Evolutionary conservation across 371 early-diverging fungal genomes (phyloP), one percentile per base, ranked within the genome.

Genomic region (Caulochytrium protostelioides): DNA sequence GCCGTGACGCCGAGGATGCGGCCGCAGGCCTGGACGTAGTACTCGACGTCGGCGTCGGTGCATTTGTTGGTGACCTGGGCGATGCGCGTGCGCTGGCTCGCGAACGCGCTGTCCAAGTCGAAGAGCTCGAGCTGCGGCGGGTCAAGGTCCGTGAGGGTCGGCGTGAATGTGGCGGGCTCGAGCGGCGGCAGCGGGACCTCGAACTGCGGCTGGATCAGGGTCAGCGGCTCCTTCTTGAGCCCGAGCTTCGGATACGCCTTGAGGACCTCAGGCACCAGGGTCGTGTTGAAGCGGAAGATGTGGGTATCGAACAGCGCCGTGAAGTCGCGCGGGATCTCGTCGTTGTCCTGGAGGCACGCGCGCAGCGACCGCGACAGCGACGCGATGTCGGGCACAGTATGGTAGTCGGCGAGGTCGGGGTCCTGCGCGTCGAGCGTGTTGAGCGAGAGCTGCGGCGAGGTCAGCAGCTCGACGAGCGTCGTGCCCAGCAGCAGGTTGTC

Each of bases 41-140:
- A 70, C 39, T 67, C 70, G 14, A 70, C 38, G 32, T 67, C 67
- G 30, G 60, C 57, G 43, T 67, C 67, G 22, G 47, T 54, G 45
- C 67, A 69, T 43, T 69, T 69, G 50, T 63, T 59, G 15, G 64
- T 55, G 2, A 65, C 28, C 38, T 62, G 65, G 1, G 60, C 70
- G 10, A 69, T 30, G 4, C 58, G 47, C 14, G 46, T 51, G 4
- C 49, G 32, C 27, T 58, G 55, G 22, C 41, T 39, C 4, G 66
- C 63, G 43, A 66, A 66, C 20, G 57, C 40, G 32, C 62, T 65
- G 52, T 69, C 70, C 8, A 69, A 44, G 38, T 69, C 70, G 35
- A 66, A 69, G 5, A 69, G 44, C 16, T 69, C 70, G n/a, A 69
- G 42, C 1, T 63, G 32, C 1, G 70, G 66, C n/a, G 66, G 63